Evolutionary conservation across 2,329 filamentous ascomycete genomes (phyloP).

Genomic region (Biscogniauxia marginata): DNA sequence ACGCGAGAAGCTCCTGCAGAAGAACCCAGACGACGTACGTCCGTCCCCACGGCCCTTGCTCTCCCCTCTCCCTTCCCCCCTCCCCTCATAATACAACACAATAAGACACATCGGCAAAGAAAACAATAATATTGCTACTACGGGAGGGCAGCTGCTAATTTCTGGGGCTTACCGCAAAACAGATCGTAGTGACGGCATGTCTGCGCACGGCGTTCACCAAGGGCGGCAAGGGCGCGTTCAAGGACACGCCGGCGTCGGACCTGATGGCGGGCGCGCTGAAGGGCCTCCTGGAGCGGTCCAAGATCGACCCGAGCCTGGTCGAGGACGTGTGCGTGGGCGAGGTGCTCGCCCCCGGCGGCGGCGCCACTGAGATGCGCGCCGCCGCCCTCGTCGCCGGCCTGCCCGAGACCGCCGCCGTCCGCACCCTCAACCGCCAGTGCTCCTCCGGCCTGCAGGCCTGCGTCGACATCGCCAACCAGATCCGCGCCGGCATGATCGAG

Average conservation of each 20-base stretch:
- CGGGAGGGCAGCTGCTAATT: too few species aligned
- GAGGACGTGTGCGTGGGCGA: constrained; percentile 92
- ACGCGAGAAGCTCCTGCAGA: constrained; percentile 59
- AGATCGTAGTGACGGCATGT: constrained; percentile 88
- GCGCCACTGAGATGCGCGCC: constrained; percentile 94
- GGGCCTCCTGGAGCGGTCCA: constrained; percentile 77
- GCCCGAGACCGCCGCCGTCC: constrained; percentile 79
- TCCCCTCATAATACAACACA: neutral
- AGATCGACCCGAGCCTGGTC: constrained; percentile 82
- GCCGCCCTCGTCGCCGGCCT: constrained; percentile 89
- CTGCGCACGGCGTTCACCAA: constrained; percentile 91
- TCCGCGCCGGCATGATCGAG: constrained; percentile 90
- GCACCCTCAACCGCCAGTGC: constrained; percentile 90
- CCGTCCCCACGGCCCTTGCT: neutral
- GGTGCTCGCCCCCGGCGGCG: constrained; percentile 88
- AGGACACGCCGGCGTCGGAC: constrained; percentile 87
- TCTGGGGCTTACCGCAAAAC: constrained; percentile 6
- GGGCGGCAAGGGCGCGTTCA: constrained; percentile 90
- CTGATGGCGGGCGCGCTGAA: constrained; percentile 81
- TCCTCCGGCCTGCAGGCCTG: constrained; percentile 89
- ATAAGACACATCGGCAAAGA: too few species aligned
- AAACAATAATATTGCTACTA: neutral
- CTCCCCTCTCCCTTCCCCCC: neutral
- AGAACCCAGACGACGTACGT: constrained; percentile 64
- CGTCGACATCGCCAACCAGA: constrained; percentile 91